These are phyloP conservation scores for Moelleriella libera DNA, from an alignment of 2,329 filamentous ascomycete species.

Conservation along the genomic window DNA sequence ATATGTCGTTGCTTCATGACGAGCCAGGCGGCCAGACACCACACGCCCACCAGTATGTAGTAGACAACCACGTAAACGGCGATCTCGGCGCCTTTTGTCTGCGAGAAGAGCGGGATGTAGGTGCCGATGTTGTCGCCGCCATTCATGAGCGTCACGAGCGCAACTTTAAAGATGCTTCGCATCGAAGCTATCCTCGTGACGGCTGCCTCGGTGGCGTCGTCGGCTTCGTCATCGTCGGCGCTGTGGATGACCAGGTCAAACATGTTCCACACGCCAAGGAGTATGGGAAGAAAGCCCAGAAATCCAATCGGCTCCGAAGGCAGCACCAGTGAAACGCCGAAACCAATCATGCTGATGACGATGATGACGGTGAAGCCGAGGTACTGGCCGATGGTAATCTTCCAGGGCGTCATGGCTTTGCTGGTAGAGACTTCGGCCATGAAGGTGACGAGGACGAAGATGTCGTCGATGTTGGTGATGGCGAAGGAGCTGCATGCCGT, in stretches of 20 bases:
- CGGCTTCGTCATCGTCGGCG: constrained; percentile 6
- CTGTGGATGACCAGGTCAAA: constrained; percentile 7
- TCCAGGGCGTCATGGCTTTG: constrained; percentile 8
- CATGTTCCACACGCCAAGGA: constrained; percentile 17
- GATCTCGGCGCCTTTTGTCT: constrained; percentile 15
- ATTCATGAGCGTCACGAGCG: constrained; percentile 18
- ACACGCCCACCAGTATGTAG: constrained; percentile 17
- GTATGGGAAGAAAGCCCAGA: constrained; percentile 16
- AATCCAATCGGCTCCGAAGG: constrained; percentile 20
- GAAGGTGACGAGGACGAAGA: constrained; percentile 22
- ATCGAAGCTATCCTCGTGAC: constrained; percentile 4
- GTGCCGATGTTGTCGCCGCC: constrained; percentile 21
- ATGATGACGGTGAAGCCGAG: constrained; percentile 19
- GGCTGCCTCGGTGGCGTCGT: neutral
- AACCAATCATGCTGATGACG: constrained; percentile 19
- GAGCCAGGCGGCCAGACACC: constrained; percentile 14
- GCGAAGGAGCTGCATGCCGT: constrained; percentile 14
- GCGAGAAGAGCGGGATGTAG: constrained; percentile 19
- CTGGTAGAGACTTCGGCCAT: constrained; percentile 17
- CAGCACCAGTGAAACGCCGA: constrained; percentile 14
- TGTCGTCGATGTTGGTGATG: constrained; percentile 20
- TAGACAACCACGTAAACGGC: constrained; percentile 18
- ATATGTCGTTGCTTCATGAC: constrained; percentile 17
- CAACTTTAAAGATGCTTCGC: constrained; percentile 13
- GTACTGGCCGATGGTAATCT: constrained; percentile 13